Percentiles rank a stretch among this genome's conserved stretches.
These are phyloP conservation scores for Apiosordaria backusii DNA, from an alignment of 495 filamentous ascomycete genomes.

Conservation along the genomic window DNA sequence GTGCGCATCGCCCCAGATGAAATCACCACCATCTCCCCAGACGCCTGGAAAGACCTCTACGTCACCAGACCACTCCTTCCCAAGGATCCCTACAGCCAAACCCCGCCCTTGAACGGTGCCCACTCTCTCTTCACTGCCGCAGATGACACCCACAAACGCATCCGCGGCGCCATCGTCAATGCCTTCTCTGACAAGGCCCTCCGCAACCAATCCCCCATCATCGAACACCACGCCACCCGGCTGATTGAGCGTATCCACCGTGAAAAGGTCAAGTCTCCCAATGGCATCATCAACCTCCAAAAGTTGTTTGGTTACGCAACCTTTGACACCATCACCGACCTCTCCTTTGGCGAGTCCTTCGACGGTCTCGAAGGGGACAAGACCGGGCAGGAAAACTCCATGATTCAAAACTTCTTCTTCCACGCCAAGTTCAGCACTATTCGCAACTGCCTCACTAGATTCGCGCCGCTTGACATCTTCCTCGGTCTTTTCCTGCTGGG, in stretches of 20 bases:
- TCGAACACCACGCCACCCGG: conserved; percentile 40
- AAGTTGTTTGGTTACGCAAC: not conserved
- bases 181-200: conserved; percentile 47
- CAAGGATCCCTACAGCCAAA: conserved; percentile 31
- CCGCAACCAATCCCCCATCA: conserved; percentile 40
- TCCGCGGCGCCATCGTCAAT: conserved; percentile 42
- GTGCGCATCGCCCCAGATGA: conserved; percentile 56
- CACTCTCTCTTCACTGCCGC: conserved; percentile 28
- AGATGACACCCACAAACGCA: conserved; percentile 34
- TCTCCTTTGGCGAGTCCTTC: conserved; percentile 11
- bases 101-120: conserved; percentile 13
- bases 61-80: conserved; percentile 19
- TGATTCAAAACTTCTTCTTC: conserved; percentile 3
- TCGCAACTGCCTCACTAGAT: not conserved
- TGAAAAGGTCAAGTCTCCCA: conserved; percentile 4
- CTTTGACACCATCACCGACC: conserved; percentile 11
- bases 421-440: not conserved
- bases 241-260: conserved; percentile 36
- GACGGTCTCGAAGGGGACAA: conserved; percentile 6
- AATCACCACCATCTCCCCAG: conserved; percentile 37
- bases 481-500: not conserved
- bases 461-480: not conserved
- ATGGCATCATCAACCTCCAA: conserved; percentile 9
- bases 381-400: not conserved
- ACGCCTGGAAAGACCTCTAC: conserved; percentile 53